These are phyloP conservation scores for Dioszegia crocea DNA, from an alignment of 768 basidiomycete genomes.

Conservation along the genomic window DNA sequence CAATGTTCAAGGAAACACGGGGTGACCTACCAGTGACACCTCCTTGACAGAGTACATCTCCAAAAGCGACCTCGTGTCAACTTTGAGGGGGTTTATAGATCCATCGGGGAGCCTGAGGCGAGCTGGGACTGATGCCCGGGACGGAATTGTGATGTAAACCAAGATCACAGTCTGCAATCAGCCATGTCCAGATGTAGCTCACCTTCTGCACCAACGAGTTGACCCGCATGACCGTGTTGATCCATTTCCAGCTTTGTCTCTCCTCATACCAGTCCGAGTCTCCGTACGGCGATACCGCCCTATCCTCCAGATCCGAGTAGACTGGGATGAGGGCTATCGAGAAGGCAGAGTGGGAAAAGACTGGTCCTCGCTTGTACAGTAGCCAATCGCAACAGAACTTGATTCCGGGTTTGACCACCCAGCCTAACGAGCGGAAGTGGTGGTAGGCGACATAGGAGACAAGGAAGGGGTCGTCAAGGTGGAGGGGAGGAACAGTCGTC, in stretches of 20 bases:
- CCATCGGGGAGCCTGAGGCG: conserved; percentile 49
- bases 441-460: conserved; percentile 86
- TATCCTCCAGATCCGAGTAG: conserved; percentile 77
- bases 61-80: conserved; percentile 60
- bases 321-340: conserved; percentile 84
- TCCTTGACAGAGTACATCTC: conserved; percentile 74
- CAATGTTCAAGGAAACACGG: neutral
- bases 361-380: conserved; percentile 88
- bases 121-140: conserved; percentile 50
- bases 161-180: conserved; percentile 75
- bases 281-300: conserved; percentile 61
- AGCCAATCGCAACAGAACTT: conserved; percentile 97
- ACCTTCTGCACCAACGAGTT: conserved; percentile 98
- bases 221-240: conserved; percentile 93
- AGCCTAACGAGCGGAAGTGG: conserved; percentile 91
- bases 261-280: conserved; percentile 61
- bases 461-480: conserved; percentile 85
- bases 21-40: conserved; percentile 52
- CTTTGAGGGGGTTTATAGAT: conserved; percentile 24
- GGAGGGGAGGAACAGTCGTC: conserved; percentile 16
- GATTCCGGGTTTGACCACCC: conserved; percentile 92
- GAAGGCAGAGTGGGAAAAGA: conserved; percentile 96
- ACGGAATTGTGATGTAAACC: conserved; percentile 87
- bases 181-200: conserved; percentile 12
- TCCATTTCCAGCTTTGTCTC: conserved; percentile 78